phyloP scores from a whole-genome alignment of 805 yeast genomes.

The Candida wancherniae region DNA sequence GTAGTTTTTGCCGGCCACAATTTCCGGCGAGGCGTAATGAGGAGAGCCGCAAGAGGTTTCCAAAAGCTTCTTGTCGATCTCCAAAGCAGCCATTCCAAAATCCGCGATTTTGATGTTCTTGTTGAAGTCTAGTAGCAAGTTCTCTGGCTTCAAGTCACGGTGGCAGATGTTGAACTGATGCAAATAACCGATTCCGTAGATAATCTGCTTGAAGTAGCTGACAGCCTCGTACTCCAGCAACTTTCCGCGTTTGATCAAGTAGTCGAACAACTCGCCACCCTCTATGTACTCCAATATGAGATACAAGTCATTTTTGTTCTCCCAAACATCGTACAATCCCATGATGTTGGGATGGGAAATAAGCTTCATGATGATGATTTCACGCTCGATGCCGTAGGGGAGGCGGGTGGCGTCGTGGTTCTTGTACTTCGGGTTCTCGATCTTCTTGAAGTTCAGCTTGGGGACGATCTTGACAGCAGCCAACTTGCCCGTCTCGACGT shows the following conservation, averaged over 20 bases:
- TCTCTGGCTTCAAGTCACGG: conserved; percentile 82
- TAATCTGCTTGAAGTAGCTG: conserved; percentile 80
- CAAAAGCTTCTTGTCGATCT: conserved; percentile 69
- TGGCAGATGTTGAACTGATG: conserved; percentile 86
- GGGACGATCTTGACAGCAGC: conserved; percentile 98
- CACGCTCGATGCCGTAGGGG: conserved; percentile 83
- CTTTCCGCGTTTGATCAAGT: conserved; percentile 82
- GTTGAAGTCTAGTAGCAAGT: conserved; percentile 71
- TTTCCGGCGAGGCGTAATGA: conserved; percentile 97
- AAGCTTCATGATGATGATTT: conserved; percentile 79
- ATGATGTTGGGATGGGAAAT: conserved; percentile 74
- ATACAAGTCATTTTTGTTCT: conserved; percentile 74
- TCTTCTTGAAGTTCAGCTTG: conserved; percentile 59
- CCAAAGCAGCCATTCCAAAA: conserved; percentile 98
- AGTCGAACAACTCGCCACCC: conserved; percentile 94
- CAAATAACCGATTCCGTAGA: conserved; percentile 77
- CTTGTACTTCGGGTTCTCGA: conserved; percentile 42
- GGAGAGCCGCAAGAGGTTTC: conserved; percentile 98
- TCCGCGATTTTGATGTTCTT: conserved; percentile 94
- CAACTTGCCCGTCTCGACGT: conserved; percentile 73
- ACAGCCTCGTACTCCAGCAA: conserved; percentile 88
- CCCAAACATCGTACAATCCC: conserved; percentile 84
- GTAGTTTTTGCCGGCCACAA: conserved; percentile 89
- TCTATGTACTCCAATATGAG: conserved; percentile 92
- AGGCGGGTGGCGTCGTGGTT: conserved; percentile 48